Conservation (phyloP, 2,329 filamentous ascomycete genomes). For the Nemania bipapillata region DNA sequence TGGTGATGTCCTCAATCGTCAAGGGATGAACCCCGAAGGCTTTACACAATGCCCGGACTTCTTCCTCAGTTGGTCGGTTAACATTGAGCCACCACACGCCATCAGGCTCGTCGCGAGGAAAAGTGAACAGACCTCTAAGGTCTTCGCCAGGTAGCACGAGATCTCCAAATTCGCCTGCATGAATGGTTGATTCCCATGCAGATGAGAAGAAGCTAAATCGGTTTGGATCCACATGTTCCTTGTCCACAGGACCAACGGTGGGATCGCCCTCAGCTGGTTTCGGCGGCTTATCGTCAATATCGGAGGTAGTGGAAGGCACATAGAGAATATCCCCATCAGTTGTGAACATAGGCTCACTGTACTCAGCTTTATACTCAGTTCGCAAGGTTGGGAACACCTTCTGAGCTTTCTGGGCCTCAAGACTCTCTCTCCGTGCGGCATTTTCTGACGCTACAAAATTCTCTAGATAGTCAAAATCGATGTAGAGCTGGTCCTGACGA, state of each 20-base stretch:
- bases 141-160: conserved; percentile 89
- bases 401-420: conserved; percentile 59
- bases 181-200: conserved; percentile 90
- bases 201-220: conserved; percentile 98
- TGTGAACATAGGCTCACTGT: conserved; percentile 56
- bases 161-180: conserved; percentile 87
- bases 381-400: conserved; percentile 72
- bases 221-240: conserved; percentile 69
- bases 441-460: conserved; percentile 79
- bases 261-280: conserved; percentile 45
- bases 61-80: conserved; percentile 87
- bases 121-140: conserved; percentile 83
- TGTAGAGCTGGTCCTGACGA: conserved; percentile 77
- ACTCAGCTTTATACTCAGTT: conserved; percentile 50
- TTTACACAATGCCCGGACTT: conserved; percentile 87
- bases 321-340: conserved; percentile 68
- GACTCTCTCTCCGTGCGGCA: conserved; percentile 62
- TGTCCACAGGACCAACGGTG: conserved; percentile 47
- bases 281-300: conserved; percentile 60
- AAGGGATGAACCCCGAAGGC: conserved; percentile 95
- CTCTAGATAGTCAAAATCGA: conserved; percentile 93
- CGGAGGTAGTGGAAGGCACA: conserved; percentile 61
- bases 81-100: conserved; percentile 99
- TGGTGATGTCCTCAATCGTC: conserved; percentile 95
- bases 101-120: conserved; percentile 70